Conservation (phyloP, 345 rosid genomes). For the Anacardium occidentale region DNA sequence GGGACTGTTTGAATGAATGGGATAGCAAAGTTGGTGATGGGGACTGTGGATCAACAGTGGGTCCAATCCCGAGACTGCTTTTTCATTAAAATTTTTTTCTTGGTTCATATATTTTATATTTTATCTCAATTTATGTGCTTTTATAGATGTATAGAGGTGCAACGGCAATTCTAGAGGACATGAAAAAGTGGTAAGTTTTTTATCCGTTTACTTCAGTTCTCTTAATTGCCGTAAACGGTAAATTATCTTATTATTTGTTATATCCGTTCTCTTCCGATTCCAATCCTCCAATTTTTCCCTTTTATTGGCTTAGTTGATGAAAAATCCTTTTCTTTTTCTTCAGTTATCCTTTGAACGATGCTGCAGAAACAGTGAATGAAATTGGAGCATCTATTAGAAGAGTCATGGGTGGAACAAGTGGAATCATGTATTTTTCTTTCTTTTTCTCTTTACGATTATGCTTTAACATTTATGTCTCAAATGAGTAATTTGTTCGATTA, state of each 20-base stretch:
- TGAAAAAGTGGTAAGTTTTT: conserved; percentile 67
- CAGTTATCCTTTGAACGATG: conserved; percentile 94
- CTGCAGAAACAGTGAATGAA: conserved; percentile 83
- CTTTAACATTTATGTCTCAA: conserved; percentile 14
- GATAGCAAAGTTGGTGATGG: conserved; percentile 97
- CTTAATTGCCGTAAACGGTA: conserved; percentile 14
- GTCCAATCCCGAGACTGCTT: conserved; percentile 28
- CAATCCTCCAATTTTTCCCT: background rate
- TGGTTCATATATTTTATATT: conserved; percentile 20
- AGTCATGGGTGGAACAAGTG: conserved; percentile 98
- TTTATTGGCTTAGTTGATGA: conserved; percentile 6
- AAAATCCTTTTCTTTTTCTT: conserved; percentile 25
- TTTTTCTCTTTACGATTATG: conserved; percentile 13
- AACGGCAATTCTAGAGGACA: conserved; percentile 77
- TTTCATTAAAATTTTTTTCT: conserved; percentile 2
- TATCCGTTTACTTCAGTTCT: conserved; percentile 12
- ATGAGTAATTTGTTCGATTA: background rate
- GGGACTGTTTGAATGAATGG: conserved; percentile 86
- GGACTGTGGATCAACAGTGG: conserved; percentile 96
- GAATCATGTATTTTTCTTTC: conserved; percentile 59
- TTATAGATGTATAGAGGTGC: conserved; percentile 88
- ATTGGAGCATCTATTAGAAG: conserved; percentile 79
- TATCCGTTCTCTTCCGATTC: background rate
- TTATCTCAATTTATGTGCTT: conserved; percentile 15
- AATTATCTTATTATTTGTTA: background rate